Evolutionary conservation across 768 basidiomycete genomes (phyloP), one percentile per base, ranked within the genome.

Genomic region (Candolleomyces eurysporus): DNA sequence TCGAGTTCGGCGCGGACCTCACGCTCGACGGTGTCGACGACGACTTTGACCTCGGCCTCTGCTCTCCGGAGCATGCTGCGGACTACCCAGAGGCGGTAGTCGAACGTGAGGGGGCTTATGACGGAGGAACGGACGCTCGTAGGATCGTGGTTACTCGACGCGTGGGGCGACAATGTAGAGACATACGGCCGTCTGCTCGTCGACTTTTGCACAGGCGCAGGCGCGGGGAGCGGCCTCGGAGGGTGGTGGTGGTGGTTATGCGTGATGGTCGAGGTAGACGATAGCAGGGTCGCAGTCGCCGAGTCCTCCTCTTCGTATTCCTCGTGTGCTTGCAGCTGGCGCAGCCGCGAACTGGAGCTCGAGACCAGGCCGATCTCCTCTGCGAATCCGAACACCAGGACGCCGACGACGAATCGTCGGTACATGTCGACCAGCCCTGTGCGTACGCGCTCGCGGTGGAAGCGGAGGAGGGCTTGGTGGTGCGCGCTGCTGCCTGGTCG

Each of bases 21-120:
- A 1, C 39, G 19, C 54, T 22, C 36, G 19, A 31, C 31, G 7
- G 7, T 42, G 13, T 56, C 54, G 5, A 39, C 54, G 42, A 56
- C 42, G n/a, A 5, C 36, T 19, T 11, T 8, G 36, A 56, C 36
- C 61, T 61, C 61, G 6, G 19, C 46, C 49, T 61, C 61, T 9
- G 48, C 48, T 2, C 48, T 39, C 22, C 61, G 36, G 55, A 61
- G 26, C 61, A 61, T 61, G 26, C 61, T 61, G 9, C 52, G 48
- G 31, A 61, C 17, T 5, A 61, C 45, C 61, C 61, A 61, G 4
- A 53, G 21, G 17, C 42, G 56, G 40, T 61, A 61, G n/a, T 32
- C 36, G 49, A 57, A 57, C 6, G 48, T 50, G 2, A 36, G 17
- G 11, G 61, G 39, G 31, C 32, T 17, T 31, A 36, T 40, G 3